These are phyloP conservation scores for Penicillium sp. DNA, from an alignment of 2,329 filamentous ascomycete species.

Conservation along the genomic window DNA sequence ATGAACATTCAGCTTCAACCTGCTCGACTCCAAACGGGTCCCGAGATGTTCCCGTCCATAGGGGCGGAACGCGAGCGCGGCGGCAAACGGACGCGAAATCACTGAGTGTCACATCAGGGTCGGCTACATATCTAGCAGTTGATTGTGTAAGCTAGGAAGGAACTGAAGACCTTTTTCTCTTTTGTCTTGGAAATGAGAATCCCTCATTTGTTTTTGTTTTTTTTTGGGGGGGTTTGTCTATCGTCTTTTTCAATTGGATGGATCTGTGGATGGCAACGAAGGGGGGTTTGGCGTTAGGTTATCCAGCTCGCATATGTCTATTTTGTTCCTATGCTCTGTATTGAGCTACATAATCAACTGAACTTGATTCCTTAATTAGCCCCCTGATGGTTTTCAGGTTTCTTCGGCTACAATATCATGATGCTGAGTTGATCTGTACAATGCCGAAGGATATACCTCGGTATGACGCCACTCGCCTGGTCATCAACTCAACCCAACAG, in stretches of 20 bases:
- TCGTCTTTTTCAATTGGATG: neutral
- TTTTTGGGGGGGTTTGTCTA: neutral
- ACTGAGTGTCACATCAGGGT: slow-evolving; percentile 7
- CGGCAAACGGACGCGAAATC: slow-evolving; percentile 28
- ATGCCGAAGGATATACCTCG: neutral
- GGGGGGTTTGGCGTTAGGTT: neutral
- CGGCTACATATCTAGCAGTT: neutral
- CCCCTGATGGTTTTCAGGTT: too few species aligned
- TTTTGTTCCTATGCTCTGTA: neutral
- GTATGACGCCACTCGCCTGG: slow-evolving; percentile 10
- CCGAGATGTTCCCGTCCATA: slow-evolving; percentile 31
- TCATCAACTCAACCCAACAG: neutral
- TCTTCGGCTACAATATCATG: too few species aligned
- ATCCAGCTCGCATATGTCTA: slow-evolving; percentile 6
- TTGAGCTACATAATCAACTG: slow-evolving; percentile 4
- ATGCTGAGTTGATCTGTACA: too few species aligned
- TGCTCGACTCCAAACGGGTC: slow-evolving; percentile 24
- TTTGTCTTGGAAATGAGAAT: too few species aligned
- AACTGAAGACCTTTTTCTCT: slow-evolving; percentile 6
- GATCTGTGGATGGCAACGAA: neutral
- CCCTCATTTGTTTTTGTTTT: neutral
- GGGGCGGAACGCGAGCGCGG: slow-evolving; percentile 29
- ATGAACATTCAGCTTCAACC: slow-evolving; percentile 50
- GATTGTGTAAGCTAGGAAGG: slow-evolving; percentile 15
- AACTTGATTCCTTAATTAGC: neutral